phyloP scores from a whole-genome alignment of 176 grass and related monocot genomes.

The Rhynchospora breviuscula region DNA sequence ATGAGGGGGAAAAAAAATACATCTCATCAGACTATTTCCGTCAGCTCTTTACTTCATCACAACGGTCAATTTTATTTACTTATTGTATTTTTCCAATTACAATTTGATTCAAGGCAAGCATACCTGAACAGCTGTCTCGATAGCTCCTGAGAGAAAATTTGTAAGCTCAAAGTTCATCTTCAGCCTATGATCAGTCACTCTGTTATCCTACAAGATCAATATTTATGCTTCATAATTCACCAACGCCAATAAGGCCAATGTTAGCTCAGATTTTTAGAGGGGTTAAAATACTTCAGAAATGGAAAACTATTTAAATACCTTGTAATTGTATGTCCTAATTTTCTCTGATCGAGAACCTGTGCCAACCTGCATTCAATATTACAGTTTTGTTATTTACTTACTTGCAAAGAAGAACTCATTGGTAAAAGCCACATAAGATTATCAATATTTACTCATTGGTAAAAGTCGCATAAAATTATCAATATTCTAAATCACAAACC shows the following conservation, averaged over 20 bases:
- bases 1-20: neutral
- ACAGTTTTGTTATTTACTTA: neutral
- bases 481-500: conserved; percentile 38
- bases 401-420: neutral
- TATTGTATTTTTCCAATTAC: neutral
- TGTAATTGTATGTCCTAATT: conserved; percentile 96
- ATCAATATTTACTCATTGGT: neutral
- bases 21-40: neutral
- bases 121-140: conserved; percentile 82
- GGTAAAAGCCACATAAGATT: neutral
- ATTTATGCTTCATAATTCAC: conserved; percentile 12
- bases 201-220: conserved; percentile 61
- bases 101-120: neutral
- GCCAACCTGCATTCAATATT: conserved; percentile 61
- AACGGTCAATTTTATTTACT: neutral
- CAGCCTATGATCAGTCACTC: conserved; percentile 79
- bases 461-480: neutral
- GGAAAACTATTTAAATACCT: conserved; percentile 40
- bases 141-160: conserved; percentile 73
- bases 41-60: neutral
- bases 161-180: conserved; percentile 92
- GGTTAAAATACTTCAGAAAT: neutral
- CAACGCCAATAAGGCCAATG: conserved; percentile 7
- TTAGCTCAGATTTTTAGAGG: neutral
- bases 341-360: conserved; percentile 87